Evolutionary conservation across 2,329 filamentous ascomycete species (phyloP).

Genomic region (Nemania sp.): DNA sequence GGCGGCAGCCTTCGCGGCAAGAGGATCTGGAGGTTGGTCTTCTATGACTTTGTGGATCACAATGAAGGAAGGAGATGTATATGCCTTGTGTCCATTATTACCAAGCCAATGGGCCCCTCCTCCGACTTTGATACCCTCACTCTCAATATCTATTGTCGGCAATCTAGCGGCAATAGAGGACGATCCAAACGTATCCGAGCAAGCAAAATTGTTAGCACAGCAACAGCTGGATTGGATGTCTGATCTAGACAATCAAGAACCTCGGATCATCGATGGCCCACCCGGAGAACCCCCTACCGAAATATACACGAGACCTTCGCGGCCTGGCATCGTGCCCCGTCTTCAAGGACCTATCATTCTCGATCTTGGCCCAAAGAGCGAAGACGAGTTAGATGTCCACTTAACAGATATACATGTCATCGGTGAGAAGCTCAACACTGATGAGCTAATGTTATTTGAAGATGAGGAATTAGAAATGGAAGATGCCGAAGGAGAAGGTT

Average conservation of each 20-base stretch:
- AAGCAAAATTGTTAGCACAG: constrained; percentile 68
- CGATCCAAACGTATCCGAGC: constrained; percentile 64
- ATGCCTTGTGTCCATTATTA: constrained; percentile 90
- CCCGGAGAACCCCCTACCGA: constrained; percentile 64
- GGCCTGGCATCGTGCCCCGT: constrained; percentile 68
- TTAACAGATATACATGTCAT: constrained; percentile 73
- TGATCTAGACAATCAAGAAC: constrained; percentile 73
- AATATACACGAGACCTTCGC: constrained; percentile 67
- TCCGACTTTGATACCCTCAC: constrained; percentile 80
- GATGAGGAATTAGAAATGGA: constrained; percentile 71
- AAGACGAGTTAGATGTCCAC: constrained; percentile 67
- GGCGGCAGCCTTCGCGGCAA: constrained; percentile 80
- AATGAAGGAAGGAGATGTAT: constrained; percentile 94
- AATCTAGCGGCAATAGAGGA: constrained; percentile 74
- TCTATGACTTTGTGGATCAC: constrained; percentile 97
- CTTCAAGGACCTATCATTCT: constrained; percentile 73
- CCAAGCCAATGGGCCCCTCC: constrained; percentile 87
- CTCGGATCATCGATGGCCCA: constrained; percentile 63
- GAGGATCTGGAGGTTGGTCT: constrained; percentile 84
- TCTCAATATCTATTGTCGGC: constrained; percentile 85
- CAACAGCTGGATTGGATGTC: constrained; percentile 77
- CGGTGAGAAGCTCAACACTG: constrained; percentile 70
- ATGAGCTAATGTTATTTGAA: constrained; percentile 72
- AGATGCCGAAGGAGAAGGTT: constrained; percentile 67
- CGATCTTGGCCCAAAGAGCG: constrained; percentile 64